These are phyloP conservation scores for Calycina herbarum DNA, from an alignment of 2,329 filamentous ascomycete species.

Conservation along the genomic window DNA sequence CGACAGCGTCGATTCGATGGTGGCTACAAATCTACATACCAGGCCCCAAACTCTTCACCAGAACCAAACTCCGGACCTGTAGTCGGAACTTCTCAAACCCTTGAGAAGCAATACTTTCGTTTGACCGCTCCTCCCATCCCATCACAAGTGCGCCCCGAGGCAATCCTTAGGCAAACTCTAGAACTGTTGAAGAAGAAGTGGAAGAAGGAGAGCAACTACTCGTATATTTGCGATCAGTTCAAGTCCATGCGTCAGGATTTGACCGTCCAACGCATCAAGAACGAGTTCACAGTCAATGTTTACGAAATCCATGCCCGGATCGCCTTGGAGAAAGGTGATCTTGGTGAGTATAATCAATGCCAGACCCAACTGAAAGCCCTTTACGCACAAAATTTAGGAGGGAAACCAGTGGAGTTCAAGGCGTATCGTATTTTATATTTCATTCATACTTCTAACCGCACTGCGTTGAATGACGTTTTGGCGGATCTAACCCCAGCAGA, in stretches of 20 bases:
- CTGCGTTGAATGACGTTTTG: slow-evolving; percentile 95
- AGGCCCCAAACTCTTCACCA: slow-evolving; percentile 53
- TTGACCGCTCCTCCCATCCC: slow-evolving; percentile 88
- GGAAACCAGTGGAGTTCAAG: slow-evolving; percentile 93
- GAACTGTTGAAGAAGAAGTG: slow-evolving; percentile 92
- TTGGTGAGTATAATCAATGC: slow-evolving; percentile 99
- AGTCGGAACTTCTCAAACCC: slow-evolving; percentile 75
- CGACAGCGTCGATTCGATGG: slow-evolving; percentile 83
- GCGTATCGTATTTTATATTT: slow-evolving; percentile 99
- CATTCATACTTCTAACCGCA: slow-evolving; percentile 97
- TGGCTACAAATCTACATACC: slow-evolving; percentile 56
- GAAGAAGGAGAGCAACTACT: slow-evolving; percentile 90
- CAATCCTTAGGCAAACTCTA: slow-evolving; percentile 77
- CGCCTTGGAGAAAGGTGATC: slow-evolving; percentile 94
- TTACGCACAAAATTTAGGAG: slow-evolving; percentile 83
- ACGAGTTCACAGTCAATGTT: slow-evolving; percentile 91
- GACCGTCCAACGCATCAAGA: slow-evolving; percentile 95
- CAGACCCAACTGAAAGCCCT: slow-evolving; percentile 95
- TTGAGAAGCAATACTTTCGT: slow-evolving; percentile 95
- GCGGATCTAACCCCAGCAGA: slow-evolving; percentile 99
- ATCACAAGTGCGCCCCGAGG: slow-evolving; percentile 82
- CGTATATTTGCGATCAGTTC: slow-evolving; percentile 98
- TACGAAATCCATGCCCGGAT: slow-evolving; percentile 98
- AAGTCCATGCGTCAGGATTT: slow-evolving; percentile 97
- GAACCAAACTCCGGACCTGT: slow-evolving; percentile 67